These are phyloP conservation scores for Orobanche coerulescens DNA, from an alignment of 257 asterid genomes.

Conservation along the genomic window DNA sequence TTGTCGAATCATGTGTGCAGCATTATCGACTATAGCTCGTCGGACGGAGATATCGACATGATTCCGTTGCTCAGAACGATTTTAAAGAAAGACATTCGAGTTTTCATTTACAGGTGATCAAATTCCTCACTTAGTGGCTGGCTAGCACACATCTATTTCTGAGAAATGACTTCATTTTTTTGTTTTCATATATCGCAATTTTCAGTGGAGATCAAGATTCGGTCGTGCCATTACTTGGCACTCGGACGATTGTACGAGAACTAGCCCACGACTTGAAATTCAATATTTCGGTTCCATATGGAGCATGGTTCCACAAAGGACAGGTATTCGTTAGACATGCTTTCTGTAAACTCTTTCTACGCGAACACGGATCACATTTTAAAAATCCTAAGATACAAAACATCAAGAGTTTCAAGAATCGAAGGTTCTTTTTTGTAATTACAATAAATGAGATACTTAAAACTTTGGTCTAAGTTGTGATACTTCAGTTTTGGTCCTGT, in stretches of 20 bases:
- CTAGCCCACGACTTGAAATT: slow-evolving; percentile 49
- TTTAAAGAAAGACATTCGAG: slow-evolving; percentile 33
- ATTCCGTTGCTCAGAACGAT: slow-evolving; percentile 53
- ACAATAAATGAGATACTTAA: too few relatives aligned
- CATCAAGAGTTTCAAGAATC: too few relatives aligned
- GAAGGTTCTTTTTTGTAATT: too few relatives aligned
- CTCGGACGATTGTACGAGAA: slow-evolving; percentile 64
- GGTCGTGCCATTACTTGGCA: slow-evolving; percentile 66
- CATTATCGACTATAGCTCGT: slow-evolving; percentile 29
- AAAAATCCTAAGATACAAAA: too few relatives aligned
- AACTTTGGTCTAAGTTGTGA: too few relatives aligned
- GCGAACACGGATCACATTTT: too few relatives aligned
- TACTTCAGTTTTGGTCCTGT: too few relatives aligned
- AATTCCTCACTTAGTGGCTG: too few relatives aligned
- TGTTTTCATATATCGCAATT: too few relatives aligned
- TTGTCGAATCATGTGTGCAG: slow-evolving; percentile 25
- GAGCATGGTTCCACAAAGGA: slow-evolving; percentile 65
- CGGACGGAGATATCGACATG: slow-evolving; percentile 43
- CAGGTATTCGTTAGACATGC: slow-evolving; percentile 36
- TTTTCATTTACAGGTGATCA: slow-evolving; percentile 68
- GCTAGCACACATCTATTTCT: too few relatives aligned
- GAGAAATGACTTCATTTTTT: too few relatives aligned
- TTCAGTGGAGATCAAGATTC: slow-evolving; percentile 85
- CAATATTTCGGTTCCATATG: slow-evolving; percentile 56
- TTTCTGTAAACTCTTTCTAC: background rate